A percentile compares a stretch with the other conserved stretches of the same genome.
Evolutionary conservation across 2,329 filamentous ascomycete genomes (phyloP).

Genomic region (Biscogniauxia sp.): DNA sequence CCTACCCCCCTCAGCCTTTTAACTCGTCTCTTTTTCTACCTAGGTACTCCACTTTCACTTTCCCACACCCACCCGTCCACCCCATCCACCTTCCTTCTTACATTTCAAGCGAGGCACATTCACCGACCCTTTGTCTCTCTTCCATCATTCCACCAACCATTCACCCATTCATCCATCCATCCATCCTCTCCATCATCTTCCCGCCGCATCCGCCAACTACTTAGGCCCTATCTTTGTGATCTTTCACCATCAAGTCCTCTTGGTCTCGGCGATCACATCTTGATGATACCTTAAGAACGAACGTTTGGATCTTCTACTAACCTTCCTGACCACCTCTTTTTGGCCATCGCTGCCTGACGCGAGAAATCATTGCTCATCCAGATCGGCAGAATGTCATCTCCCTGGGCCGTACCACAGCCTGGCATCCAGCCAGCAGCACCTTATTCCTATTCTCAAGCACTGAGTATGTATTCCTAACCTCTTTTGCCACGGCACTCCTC

Average conservation of each 20-base stretch:
- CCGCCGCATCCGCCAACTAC: background rate
- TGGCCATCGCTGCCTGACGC: background rate
- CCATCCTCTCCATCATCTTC: background rate
- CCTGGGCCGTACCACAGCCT: conserved; percentile 29
- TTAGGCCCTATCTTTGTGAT: background rate
- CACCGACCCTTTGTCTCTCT: background rate
- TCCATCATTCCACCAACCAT: background rate
- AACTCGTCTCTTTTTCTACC: background rate
- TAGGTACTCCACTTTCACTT: background rate
- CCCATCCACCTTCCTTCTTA: conserved; percentile 6
- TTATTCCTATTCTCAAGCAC: conserved; percentile 25
- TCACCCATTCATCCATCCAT: background rate
- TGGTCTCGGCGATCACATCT: background rate
- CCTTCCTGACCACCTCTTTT: background rate
- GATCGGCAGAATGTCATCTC: conserved; percentile 23
- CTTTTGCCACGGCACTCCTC: conserved; percentile 2
- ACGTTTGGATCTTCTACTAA: background rate
- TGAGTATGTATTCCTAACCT: conserved; percentile 19
- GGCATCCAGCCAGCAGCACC: conserved; percentile 26
- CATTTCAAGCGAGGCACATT: background rate
- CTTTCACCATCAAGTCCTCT: background rate
- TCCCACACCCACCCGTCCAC: conserved; percentile 1
- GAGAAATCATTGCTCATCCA: background rate
- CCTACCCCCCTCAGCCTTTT: background rate
- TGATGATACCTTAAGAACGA: background rate